Base-by-base conservation (phyloP, 108 stramenopile genomes). In the Skeletonema potamos region DNA sequence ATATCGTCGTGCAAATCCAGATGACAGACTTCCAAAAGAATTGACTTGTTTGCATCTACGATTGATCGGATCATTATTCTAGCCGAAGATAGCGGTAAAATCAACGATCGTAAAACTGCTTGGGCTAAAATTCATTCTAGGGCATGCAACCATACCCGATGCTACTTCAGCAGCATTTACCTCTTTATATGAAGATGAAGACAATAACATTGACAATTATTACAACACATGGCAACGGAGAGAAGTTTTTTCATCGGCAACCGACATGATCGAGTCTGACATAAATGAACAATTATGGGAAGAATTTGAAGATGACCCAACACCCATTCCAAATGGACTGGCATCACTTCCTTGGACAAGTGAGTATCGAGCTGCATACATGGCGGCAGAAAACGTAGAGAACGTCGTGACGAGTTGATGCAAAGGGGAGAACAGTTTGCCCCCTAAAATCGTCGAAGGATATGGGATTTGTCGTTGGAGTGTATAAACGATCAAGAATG, bases 221-320 rank as follows among this genome's bases (percentile, higher is more conserved):
- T 51, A 51, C 48, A 51, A 51, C 48, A 22, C 48, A 51, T 51
- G 20, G 22, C 48, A 51, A 51, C 48, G 22, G 22, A 51, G 48
- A 51, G 48, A 51, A 51, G 48, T 51, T 22, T 18, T 22, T 9
- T 22, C 18, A 51, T 51, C 48, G n/a, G 48, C 8, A 24, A n/a
- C 48, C 2, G 48, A 51, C 8, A n/a, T 51, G 13, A 62, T 84
- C 3, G 80, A 77, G 37, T 48, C 62, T 24, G 79, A 76, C 17
- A 44, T 81, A 11, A 76, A 84, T 36, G 83, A 84, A 4, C 22
- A 37, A 4, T 67, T 84, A 55, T 84, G 79, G 83, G 71, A 84
- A 34, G 83, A 81, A 56, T 84, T 84, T 54, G 83, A 84, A 46
- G 77, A 83, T 26, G 71, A 77, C n/a, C 17, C 58, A n/a, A 67